phyloP scores from a whole-genome alignment of 2,329 filamentous ascomycete genomes.

The Diplocarpon rosae region DNA sequence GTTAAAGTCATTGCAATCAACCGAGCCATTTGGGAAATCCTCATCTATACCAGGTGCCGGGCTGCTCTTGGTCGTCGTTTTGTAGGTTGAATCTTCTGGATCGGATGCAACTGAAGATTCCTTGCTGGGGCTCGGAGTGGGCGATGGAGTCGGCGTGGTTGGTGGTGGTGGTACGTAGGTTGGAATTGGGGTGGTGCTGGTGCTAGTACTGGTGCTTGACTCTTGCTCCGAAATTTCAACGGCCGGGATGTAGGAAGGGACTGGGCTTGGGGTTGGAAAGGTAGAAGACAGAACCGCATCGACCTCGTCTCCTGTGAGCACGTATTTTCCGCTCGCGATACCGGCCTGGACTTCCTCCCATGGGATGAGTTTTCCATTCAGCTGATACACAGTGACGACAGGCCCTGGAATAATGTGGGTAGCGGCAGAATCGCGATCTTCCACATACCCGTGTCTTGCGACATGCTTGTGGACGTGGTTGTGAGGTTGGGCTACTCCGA shows the following conservation, averaged over 20 bases:
- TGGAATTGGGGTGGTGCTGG: conserved; percentile 25
- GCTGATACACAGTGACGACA: conserved; percentile 59
- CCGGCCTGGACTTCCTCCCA: conserved; percentile 58
- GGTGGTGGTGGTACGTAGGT: conserved; percentile 29
- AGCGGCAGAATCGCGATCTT: conserved; percentile 32
- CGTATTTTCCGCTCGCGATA: conserved; percentile 59
- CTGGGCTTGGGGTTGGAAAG: conserved; percentile 19
- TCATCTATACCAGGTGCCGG: conserved; percentile 33
- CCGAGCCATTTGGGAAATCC: conserved; percentile 64
- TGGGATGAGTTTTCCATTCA: conserved; percentile 51
- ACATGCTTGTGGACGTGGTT: conserved; percentile 49
- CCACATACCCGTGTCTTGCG: conserved; percentile 40
- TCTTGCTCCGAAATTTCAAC: conserved; percentile 12
- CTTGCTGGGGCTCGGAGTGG: too few species aligned
- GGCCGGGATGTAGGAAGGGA: conserved; percentile 23
- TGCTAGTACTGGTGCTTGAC: conserved; percentile 3
- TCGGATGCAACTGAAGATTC: conserved; percentile 1
- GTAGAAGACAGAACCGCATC: conserved; percentile 36
- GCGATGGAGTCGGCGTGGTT: conserved; percentile 28
- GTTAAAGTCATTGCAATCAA: conserved; percentile 66
- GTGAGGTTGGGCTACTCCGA: conserved; percentile 48
- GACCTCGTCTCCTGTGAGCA: conserved; percentile 45
- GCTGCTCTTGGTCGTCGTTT: conserved; percentile 8
- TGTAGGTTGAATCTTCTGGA: not conserved
- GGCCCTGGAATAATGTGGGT: conserved; percentile 42